Percentiles rank a stretch among this genome's conserved stretches.
Evolutionary conservation across 1,284 basidiomycete species (phyloP).

Genomic region (Baeospora myosura): DNA sequence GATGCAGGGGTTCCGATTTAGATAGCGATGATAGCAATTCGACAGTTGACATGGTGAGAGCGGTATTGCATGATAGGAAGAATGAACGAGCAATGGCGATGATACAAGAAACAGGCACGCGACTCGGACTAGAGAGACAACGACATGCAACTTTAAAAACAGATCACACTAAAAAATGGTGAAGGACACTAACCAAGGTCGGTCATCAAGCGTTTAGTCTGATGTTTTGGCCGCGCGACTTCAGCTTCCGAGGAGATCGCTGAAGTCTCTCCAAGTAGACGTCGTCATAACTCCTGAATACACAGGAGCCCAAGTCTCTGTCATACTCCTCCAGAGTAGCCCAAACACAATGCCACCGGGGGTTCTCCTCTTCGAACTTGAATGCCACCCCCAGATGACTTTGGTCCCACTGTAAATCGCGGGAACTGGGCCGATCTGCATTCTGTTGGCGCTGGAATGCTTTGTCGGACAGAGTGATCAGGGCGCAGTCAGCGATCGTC

Average conservation of each 20-base stretch:
- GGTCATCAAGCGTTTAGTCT: too few species aligned
- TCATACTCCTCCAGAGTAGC: constrained; percentile 48
- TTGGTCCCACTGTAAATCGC: constrained; percentile 44
- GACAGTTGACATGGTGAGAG: too few species aligned
- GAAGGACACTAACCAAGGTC: too few species aligned
- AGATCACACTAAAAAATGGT: too few species aligned
- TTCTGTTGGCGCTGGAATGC: constrained; percentile 37
- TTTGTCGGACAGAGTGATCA: constrained; percentile 49
- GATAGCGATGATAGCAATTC: too few species aligned
- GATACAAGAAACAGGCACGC: too few species aligned
- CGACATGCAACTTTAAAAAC: too few species aligned
- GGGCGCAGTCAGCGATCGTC: constrained; percentile 44
- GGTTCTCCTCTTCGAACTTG: constrained; percentile 20
- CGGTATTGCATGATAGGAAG: too few species aligned
- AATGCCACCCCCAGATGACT: constrained; percentile 37
- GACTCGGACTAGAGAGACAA: too few species aligned
- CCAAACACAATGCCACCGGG: constrained; percentile 56
- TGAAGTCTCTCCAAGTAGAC: constrained; percentile 38
- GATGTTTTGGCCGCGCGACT: constrained; percentile 11
- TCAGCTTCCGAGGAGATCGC: constrained; percentile 30
- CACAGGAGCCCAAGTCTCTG: constrained; percentile 29
- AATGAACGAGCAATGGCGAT: too few species aligned
- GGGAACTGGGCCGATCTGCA: constrained; percentile 12
- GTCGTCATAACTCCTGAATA: constrained; percentile 57
- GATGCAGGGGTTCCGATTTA: too few species aligned